phyloP scores from a whole-genome alignment of 352 stramenopile species.

The Phytopythium cucurbitacearum region DNA sequence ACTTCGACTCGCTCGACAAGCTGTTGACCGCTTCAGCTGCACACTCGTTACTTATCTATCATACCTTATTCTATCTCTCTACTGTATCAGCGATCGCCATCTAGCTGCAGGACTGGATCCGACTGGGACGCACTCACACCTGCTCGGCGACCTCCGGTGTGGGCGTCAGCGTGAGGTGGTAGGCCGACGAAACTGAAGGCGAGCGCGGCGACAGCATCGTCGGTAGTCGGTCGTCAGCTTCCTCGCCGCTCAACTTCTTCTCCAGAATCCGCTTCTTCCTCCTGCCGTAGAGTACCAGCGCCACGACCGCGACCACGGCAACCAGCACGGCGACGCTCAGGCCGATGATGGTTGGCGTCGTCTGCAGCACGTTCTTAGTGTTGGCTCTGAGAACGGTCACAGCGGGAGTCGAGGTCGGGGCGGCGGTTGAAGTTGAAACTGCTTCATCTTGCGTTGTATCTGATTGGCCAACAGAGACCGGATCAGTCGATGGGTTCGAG shows the following conservation, averaged over 20 bases:
- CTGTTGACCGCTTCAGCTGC: too few species aligned
- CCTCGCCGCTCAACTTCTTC: slow-evolving; percentile 1
- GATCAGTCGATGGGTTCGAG: too few species aligned
- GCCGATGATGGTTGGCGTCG: slow-evolving; percentile 1
- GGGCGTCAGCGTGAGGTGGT: neutral
- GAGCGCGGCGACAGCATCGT: slow-evolving; percentile 4
- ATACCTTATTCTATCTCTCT: too few species aligned
- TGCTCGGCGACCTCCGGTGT: neutral
- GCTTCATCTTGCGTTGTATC: neutral
- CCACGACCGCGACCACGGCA: neutral
- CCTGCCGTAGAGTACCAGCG: neutral
- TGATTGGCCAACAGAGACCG: neutral
- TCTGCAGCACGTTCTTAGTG: neutral
- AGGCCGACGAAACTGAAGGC: slow-evolving; percentile 1
- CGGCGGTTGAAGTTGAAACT: neutral
- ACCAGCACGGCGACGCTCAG: slow-evolving; percentile 1
- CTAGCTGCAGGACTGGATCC: too few species aligned
- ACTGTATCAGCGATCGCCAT: too few species aligned
- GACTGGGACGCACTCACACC: neutral
- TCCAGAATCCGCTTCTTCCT: slow-evolving; percentile 2
- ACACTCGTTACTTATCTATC: too few species aligned
- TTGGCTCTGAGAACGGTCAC: neutral
- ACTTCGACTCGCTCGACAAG: too few species aligned
- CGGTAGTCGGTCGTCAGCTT: neutral
- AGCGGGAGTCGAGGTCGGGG: neutral